These are phyloP conservation scores for Bipolaris gigantea DNA, from an alignment of 2,329 filamentous ascomycete genomes.

Conservation along the genomic window DNA sequence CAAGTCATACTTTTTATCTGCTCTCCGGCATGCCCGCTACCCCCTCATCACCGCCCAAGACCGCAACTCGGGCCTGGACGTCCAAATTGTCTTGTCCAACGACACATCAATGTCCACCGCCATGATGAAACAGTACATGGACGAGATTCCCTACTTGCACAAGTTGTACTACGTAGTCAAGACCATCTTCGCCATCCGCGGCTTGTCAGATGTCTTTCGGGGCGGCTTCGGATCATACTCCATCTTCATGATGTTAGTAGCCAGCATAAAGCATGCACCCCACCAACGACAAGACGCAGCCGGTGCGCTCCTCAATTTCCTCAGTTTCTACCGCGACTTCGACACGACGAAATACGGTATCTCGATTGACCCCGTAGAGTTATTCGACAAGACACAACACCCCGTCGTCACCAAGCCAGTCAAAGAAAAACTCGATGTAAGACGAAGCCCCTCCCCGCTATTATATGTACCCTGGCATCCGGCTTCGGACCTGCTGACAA, in stretches of 20 bases:
- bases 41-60: slow-evolving; percentile 52
- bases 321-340: slow-evolving; percentile 54
- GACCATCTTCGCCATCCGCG: slow-evolving; percentile 54
- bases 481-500: slow-evolving; percentile 9
- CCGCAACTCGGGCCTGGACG: slow-evolving; percentile 50
- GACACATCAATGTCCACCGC: slow-evolving; percentile 46
- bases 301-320: slow-evolving; percentile 52
- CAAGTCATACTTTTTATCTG: slow-evolving; percentile 17
- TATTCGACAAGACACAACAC: slow-evolving; percentile 47
- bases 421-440: slow-evolving; percentile 24
- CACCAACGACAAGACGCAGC: slow-evolving; percentile 41
- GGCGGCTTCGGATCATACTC: slow-evolving; percentile 59
- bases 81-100: slow-evolving; percentile 56
- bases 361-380: slow-evolving; percentile 51
- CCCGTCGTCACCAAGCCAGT: slow-evolving; percentile 21
- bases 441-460: background rate
- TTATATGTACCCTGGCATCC: too few species aligned
- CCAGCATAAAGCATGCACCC: slow-evolving; percentile 53
- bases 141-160: slow-evolving; percentile 54
- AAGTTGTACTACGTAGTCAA: slow-evolving; percentile 56
- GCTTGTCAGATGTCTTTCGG: slow-evolving; percentile 51
- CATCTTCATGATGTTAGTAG: slow-evolving; percentile 60
- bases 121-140: slow-evolving; percentile 52
- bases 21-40: slow-evolving; percentile 38
- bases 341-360: slow-evolving; percentile 53